Evolutionary conservation across 139 green algal species (phyloP), one percentile per base, ranked within the genome.

Genomic region (Chlorella sp.): DNA sequence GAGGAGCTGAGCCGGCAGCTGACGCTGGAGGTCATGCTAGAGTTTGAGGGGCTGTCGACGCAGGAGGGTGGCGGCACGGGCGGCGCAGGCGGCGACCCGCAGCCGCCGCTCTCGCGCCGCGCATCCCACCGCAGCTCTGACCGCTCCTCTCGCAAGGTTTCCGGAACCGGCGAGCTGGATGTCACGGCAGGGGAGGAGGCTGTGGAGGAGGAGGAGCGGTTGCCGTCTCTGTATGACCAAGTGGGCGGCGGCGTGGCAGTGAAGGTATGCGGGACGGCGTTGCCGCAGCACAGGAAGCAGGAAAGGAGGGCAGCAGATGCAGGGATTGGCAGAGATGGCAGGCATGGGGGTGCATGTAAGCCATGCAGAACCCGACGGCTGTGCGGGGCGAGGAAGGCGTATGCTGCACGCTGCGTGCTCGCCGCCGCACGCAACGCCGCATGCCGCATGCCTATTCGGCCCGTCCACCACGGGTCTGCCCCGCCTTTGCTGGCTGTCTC

Each of bases 141-240:
- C 5, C 32, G 22, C 39, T 53, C 40, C 39, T 32, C 75, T 3
- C 34, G 16, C n/a, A 14, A 0, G 21, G 79, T 12, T 1, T n/a
- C 42, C 14, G 40, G 40, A 64, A 24, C 0, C 36, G 14, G 40
- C 79, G 79, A 26, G 26, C 34, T 18, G 28, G 79, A 24, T 0
- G 39, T 22, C 48, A 21, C 40, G 21, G 18, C 26, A 19, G 78
- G 26, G 48, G 78, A 28, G 7, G 78, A 60, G 11, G 78, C 1
- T 9, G 40, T 24, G 19, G 79, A 66, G 1, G 79, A 40, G 42
- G 61, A 78, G n/a, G 82, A 42, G 60, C 60, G 18, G 57, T 21
- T 22, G 60, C 61, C 39, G 3, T 79, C 83, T 24, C 83, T 87
- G 36, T 87, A 87, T 37, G 83, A 87, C 22, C 83, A 87, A 30